Evolutionary conservation across 768 basidiomycete species (phyloP), one percentile per base, ranked within the genome.

Genomic region (Candolleomyces aberdarensis): DNA sequence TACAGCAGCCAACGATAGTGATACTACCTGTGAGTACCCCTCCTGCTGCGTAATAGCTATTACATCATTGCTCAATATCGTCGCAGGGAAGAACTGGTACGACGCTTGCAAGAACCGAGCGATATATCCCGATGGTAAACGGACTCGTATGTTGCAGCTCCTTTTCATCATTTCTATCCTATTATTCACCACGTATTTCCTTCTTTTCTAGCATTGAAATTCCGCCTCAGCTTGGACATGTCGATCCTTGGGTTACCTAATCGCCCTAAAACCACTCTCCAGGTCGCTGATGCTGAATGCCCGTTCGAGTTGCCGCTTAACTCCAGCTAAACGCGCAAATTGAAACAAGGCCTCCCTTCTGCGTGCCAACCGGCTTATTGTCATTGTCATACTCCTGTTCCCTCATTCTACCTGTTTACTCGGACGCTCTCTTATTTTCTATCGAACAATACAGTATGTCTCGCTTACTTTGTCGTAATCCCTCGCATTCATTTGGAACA

Each of bases 1-100:
- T 71, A 64, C 85, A 13, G 92, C 88, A 0, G 77, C 83, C 11
- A 97, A 98, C 69, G 80, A 83, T 49, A 84, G 88, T 5, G 95
- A 98, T 73, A 77, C 81, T 40, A 96, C 95, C 20, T 98, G 94
- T 93, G 65, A 66, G 82, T 70, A 3, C 26, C 26, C 26, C 26
- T 63, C 51, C 55, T 59, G 48, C 32, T 48, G n/a, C 52, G 52
- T n/a, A 49, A 47, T n/a, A 17, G 10, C 44, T 19, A 29, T 32
- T 58, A 29, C 14, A 39, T 59, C 20, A 64, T 56, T 36, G 36
- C 52, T 31, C 56, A 58, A 39, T n/a, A 43, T 56, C 57, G 15
- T 60, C 40, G 0, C 58, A 92, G 89, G 88, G 90, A 69, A 70
- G 7, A 85, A 84, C 57, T 91, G 89, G 85, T 90, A 94, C 70